phyloP scores from a whole-genome alignment of 2,329 filamentous ascomycete species.

The Aspergillus quadrilineatus region DNA sequence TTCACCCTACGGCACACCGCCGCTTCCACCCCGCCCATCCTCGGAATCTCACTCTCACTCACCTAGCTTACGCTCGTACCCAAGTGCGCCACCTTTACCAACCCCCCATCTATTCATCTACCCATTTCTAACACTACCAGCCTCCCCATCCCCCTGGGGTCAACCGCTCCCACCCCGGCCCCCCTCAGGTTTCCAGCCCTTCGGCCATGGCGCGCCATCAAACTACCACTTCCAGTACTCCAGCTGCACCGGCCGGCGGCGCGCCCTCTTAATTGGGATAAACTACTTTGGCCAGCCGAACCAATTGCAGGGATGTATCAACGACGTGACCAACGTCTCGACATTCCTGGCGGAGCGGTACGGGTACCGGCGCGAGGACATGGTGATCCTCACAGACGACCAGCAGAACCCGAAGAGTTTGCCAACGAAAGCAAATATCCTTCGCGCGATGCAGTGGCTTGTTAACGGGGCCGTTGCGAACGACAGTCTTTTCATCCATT shows the following conservation, averaged over 20 bases:
- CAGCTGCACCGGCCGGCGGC: constrained; percentile 80
- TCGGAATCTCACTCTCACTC: neutral
- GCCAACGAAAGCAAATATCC: constrained; percentile 90
- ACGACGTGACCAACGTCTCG: constrained; percentile 97
- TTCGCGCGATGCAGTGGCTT: constrained; percentile 98
- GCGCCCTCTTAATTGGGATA: constrained; percentile 88
- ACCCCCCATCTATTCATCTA: constrained; percentile 2
- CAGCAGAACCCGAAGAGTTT: constrained; percentile 97
- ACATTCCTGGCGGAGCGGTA: constrained; percentile 80
- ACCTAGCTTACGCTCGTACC: neutral
- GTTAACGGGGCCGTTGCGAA: constrained; percentile 90
- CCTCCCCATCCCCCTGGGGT: constrained; percentile 56
- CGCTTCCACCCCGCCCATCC: constrained; percentile 16
- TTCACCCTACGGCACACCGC: constrained; percentile 15
- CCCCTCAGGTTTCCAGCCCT: constrained; percentile 65
- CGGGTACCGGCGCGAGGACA: constrained; percentile 90
- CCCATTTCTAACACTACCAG: constrained; percentile 10
- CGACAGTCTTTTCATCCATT: constrained; percentile 95
- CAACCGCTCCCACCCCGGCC: constrained; percentile 62
- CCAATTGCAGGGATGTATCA: constrained; percentile 88
- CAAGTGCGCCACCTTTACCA: neutral
- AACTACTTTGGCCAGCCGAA: constrained; percentile 93
- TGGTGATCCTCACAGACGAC: constrained; percentile 95
- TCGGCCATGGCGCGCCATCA: constrained; percentile 76
- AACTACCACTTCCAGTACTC: constrained; percentile 91